A percentile compares a stretch with the other conserved stretches of the same genome.
These are phyloP conservation scores for Actinomucor elegans DNA, from an alignment of 371 early-diverging fungal species.

Conservation along the genomic window DNA sequence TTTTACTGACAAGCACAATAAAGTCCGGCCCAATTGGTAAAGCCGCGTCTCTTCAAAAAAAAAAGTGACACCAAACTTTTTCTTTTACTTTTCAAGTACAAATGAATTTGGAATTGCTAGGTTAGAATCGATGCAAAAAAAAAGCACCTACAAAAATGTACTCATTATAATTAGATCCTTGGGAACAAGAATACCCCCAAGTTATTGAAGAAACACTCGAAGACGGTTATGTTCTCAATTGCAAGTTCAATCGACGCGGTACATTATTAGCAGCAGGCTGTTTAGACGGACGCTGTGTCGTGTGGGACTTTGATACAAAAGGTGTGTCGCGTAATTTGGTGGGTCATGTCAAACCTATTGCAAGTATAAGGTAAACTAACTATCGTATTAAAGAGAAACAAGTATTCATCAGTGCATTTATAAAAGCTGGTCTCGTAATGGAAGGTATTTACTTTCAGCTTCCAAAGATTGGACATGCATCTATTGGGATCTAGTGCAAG, in stretches of 20 bases:
- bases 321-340: conserved; percentile 67
- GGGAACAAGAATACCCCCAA: conserved; percentile 84
- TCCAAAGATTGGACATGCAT: conserved; percentile 83
- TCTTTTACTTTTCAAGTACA: too few relatives aligned
- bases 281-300: conserved; percentile 76
- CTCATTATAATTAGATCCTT: conserved; percentile 59
- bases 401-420: not conserved
- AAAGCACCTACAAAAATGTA: not conserved
- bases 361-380: conserved; percentile 77
- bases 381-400: too few relatives aligned
- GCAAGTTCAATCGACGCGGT: conserved; percentile 73
- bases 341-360: conserved; percentile 73
- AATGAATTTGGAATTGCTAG: conserved; percentile 42
- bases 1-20: too few relatives aligned
- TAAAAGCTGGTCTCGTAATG: conserved; percentile 70
- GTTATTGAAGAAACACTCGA: conserved; percentile 77
- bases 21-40: too few relatives aligned
- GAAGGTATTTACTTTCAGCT: conserved; percentile 65
- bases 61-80: too few relatives aligned
- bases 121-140: conserved; percentile 1
- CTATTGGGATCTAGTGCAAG: conserved; percentile 81
- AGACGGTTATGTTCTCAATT: conserved; percentile 67
- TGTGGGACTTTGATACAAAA: conserved; percentile 89
- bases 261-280: conserved; percentile 80
- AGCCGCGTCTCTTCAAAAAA: too few relatives aligned